Conservation (phyloP, 768 basidiomycete genomes). For the Xanthoconium stramineum region DNA sequence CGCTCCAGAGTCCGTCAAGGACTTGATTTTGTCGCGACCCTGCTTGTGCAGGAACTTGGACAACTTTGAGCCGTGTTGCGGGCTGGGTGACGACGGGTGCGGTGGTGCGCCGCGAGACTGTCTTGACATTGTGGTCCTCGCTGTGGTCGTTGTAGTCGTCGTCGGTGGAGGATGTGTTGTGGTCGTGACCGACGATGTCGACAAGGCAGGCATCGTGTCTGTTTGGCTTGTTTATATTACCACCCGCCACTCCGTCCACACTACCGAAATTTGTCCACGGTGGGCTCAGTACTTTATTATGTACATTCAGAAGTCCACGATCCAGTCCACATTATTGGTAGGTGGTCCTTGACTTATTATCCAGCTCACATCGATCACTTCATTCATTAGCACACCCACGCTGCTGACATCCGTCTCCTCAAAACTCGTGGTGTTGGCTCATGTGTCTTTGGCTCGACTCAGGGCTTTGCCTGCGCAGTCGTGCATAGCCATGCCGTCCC, state of each 20-base stretch:
- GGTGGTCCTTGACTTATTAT: no score
- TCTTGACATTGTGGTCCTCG: slow-evolving; percentile 41
- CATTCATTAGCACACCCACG: background rate
- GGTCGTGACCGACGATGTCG: slow-evolving; percentile 19
- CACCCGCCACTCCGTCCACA: slow-evolving; percentile 13
- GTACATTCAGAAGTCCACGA: no score
- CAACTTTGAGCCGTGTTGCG: slow-evolving; percentile 50
- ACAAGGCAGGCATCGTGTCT: slow-evolving; percentile 11
- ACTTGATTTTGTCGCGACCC: slow-evolving; percentile 57
- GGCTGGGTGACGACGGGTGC: slow-evolving; percentile 40
- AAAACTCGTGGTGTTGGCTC: background rate
- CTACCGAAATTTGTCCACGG: slow-evolving; percentile 18
- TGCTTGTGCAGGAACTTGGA: slow-evolving; percentile 69
- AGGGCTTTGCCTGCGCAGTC: background rate
- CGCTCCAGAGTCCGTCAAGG: slow-evolving; percentile 39
- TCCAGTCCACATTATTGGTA: no score
- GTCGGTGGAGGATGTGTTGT: slow-evolving; percentile 11
- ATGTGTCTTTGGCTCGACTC: background rate
- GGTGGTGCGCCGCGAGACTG: slow-evolving; percentile 42
- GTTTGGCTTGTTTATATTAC: slow-evolving; percentile 27
- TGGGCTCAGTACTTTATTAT: background rate
- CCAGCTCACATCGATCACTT: background rate
- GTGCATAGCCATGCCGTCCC: background rate
- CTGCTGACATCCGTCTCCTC: background rate
- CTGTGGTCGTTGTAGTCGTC: slow-evolving; percentile 1